Evolutionary conservation across 2,329 filamentous ascomycete species (phyloP).

Genomic region (Neofusicoccum sp.): DNA sequence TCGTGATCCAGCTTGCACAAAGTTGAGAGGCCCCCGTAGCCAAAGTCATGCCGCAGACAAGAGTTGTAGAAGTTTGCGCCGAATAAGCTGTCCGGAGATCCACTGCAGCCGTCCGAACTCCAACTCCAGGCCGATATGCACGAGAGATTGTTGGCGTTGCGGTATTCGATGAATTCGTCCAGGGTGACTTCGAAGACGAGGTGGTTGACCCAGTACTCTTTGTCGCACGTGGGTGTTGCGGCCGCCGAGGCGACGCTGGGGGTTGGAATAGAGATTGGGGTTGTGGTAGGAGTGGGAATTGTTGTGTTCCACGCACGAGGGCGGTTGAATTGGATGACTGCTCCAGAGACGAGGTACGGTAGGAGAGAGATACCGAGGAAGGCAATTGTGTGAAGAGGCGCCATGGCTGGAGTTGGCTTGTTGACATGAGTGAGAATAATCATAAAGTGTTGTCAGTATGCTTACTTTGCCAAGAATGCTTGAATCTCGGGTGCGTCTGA

Average conservation of each 20-base stretch:
- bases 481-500: no score
- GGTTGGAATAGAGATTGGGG: not conserved
- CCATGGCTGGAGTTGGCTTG: not conserved
- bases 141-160: constrained; percentile 1
- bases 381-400: not conserved
- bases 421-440: not conserved
- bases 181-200: constrained; percentile 38
- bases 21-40: not conserved
- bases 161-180: constrained; percentile 4
- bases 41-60: constrained; percentile 14
- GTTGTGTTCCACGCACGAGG: not conserved
- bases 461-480: not conserved
- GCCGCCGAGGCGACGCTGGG: not conserved
- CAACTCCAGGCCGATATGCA: not conserved
- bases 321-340: not conserved
- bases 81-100: not conserved
- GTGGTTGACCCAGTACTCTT: constrained; percentile 38
- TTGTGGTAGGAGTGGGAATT: not conserved
- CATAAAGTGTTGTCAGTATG: not conserved
- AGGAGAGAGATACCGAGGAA: not conserved
- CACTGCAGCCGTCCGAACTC: not conserved
- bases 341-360: not conserved
- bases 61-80: not conserved
- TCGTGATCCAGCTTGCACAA: not conserved
- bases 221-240: not conserved